phyloP scores from a whole-genome alignment of 2,329 filamentous ascomycete species.

The Incumbomyces lentus region DNA sequence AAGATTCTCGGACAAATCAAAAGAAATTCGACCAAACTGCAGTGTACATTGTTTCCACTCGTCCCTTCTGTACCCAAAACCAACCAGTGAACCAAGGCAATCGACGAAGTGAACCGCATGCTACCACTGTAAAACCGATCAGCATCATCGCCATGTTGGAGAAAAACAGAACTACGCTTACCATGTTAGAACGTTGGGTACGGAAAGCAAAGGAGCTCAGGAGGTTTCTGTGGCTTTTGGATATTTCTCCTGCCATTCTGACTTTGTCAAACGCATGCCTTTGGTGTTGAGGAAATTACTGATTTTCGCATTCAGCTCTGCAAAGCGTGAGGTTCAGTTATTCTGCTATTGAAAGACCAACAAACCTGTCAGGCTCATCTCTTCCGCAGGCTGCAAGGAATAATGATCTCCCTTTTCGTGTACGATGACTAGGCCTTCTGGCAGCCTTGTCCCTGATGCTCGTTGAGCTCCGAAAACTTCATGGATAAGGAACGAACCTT shows the following conservation, averaged over 20 bases:
- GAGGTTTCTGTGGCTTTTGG: too few species aligned
- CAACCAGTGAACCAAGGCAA: conserved; percentile 1
- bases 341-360: not conserved
- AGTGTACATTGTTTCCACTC: conserved; percentile 2
- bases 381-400: not conserved
- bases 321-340: too few species aligned
- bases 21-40: conserved; percentile 1
- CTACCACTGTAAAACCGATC: not conserved
- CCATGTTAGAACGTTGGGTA: too few species aligned
- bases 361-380: not conserved
- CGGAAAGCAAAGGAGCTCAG: too few species aligned
- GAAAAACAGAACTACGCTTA: too few species aligned
- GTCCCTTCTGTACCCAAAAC: not conserved
- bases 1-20: conserved; percentile 1
- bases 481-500: not conserved
- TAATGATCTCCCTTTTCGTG: not conserved
- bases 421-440: not conserved
- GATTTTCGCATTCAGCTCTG: too few species aligned
- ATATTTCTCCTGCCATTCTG: too few species aligned
- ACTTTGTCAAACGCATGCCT: too few species aligned
- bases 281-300: too few species aligned
- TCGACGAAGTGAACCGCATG: not conserved
- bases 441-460: not conserved
- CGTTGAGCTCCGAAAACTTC: not conserved
- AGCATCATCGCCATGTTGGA: too few species aligned